Evolutionary conservation across 192 early-diverging fungal genomes (phyloP), one percentile per base, ranked within the genome.

Genomic region (Phycomyces nitens): DNA sequence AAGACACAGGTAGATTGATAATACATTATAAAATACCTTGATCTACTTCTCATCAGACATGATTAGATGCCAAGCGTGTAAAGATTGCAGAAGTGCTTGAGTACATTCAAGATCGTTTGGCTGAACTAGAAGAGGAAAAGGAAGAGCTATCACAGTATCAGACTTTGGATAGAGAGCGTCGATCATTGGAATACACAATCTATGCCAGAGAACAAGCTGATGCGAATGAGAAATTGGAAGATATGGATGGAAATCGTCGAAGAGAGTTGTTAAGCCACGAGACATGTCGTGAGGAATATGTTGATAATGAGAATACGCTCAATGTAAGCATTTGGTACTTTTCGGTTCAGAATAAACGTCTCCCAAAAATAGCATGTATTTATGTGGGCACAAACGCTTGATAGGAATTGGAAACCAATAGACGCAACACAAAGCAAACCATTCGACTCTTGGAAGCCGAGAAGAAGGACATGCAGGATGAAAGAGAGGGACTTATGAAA

Each of bases 171-270:
- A 79, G 84, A 40, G 92, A 96, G 59, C 82, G 94, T 34, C 79
- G 95, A 26, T 89, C 86, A 23, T 77, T 98, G 7, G 94, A 97
- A 67, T 96, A 97, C 71, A 87, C 92, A n/a, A 92, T 99, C 27
- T 94, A 92, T 74, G 86, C 84, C 52, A 82, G 90, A 10, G 95
- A 99, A 77, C 92, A 93, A 62, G 78, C 85, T 38, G 91, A 95
- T 55, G 80, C 92, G 0, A 82, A 82, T n/a, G 81, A 88, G 58
- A 86, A 86, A 57, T 68, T 98, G 18, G 90, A 92, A 51, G 88
- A 90, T 34, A 29, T 77, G 53, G 71, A 77, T 54, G 68, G 74
- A 65, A 39, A 67, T 78, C 0, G 86, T 84, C 69, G 68, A 67
- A 8, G 84, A 82, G 65, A 86, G 20, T 22, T 70, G 4, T 29